phyloP scores from a whole-genome alignment of 257 asterid genomes.

The Solanum chaucha region DNA sequence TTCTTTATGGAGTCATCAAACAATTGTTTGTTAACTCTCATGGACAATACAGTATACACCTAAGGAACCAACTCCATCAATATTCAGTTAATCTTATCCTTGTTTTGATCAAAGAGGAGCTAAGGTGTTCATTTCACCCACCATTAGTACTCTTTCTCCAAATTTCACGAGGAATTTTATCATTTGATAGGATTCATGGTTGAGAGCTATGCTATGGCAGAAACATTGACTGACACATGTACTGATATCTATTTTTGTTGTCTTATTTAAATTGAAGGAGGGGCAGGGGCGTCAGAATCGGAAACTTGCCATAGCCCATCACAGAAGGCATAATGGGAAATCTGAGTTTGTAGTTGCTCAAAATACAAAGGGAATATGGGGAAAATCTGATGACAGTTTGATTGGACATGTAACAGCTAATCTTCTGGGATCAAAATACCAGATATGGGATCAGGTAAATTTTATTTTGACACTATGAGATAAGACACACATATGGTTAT shows the following conservation, averaged over 20 bases:
- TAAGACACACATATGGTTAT: neutral
- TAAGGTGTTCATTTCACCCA: no score
- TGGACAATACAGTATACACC: neutral
- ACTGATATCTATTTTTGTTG: neutral
- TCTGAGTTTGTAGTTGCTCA: constrained; percentile 74
- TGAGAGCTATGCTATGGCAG: neutral
- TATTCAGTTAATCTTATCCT: neutral
- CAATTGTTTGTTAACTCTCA: neutral
- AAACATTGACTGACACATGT: neutral
- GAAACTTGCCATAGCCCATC: constrained; percentile 76
- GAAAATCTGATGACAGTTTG: constrained; percentile 48
- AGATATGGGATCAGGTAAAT: constrained; percentile 70
- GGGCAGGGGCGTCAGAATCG: constrained; percentile 90
- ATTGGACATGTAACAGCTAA: constrained; percentile 62
- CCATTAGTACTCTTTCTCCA: no score
- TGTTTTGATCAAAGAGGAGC: neutral
- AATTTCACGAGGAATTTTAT: neutral
- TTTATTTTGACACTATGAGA: neutral
- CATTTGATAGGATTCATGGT: neutral
- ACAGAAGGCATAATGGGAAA: constrained; percentile 54
- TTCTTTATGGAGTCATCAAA: neutral
- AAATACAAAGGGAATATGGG: constrained; percentile 33
- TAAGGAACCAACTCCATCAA: neutral
- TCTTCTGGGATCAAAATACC: constrained; percentile 75
- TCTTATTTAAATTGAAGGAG: constrained; percentile 36